Evolutionary conservation across 495 filamentous ascomycete species (phyloP).

Genomic region (Pseudomonodictys pantanalensis): DNA sequence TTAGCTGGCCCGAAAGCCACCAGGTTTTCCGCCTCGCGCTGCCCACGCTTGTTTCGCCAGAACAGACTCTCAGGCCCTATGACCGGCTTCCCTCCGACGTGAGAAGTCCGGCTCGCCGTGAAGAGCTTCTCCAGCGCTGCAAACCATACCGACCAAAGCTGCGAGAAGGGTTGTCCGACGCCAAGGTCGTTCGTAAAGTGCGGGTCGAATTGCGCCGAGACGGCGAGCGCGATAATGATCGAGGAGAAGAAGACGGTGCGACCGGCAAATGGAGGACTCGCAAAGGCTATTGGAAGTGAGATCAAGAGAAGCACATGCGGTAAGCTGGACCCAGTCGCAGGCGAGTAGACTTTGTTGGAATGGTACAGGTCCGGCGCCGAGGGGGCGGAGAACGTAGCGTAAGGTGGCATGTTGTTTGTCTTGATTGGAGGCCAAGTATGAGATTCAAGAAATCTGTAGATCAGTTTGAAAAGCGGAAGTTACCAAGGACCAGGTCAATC

Average conservation of each 20-base stretch:
- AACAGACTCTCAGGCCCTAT: not conserved
- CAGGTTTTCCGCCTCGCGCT: not conserved
- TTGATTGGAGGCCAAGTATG: too few species aligned
- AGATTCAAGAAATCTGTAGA: too few species aligned
- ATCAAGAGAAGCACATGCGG: not conserved
- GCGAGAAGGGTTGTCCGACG: slow-evolving; percentile 1
- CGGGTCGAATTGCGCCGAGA: not conserved
- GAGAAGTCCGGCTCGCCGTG: too few species aligned
- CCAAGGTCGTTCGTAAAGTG: not conserved
- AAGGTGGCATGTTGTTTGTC: too few species aligned
- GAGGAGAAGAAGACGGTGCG: not conserved
- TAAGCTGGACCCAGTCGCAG: not conserved
- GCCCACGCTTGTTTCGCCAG: not conserved
- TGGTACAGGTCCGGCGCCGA: too few species aligned
- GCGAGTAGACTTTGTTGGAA: too few species aligned
- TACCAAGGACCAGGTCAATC: too few species aligned
- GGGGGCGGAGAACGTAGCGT: too few species aligned
- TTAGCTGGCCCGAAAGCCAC: not conserved
- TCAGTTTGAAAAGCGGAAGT: too few species aligned
- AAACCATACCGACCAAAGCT: slow-evolving; percentile 10
- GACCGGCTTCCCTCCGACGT: too few species aligned
- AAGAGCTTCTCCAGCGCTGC: slow-evolving; percentile 6
- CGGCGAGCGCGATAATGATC: not conserved
- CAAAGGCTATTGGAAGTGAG: not conserved
- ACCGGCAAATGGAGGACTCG: not conserved